Evolutionary conservation across 176 grass and related monocot species (phyloP).

Genomic region (Musa beccarii): DNA sequence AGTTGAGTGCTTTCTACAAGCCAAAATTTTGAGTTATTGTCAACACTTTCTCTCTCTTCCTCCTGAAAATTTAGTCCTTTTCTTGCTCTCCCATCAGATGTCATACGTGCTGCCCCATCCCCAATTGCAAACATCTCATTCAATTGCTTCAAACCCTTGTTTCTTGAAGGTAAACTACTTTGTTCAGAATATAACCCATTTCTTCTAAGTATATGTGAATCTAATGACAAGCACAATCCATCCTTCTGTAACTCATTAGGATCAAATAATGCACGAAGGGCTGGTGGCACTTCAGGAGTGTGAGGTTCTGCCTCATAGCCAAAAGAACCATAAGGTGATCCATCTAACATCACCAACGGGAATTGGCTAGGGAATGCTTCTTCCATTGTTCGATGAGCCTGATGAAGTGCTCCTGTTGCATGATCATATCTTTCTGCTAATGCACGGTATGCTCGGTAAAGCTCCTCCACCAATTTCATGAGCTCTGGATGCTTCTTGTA

Average conservation of each 20-base stretch:
- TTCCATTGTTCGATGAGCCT: constrained; percentile 76
- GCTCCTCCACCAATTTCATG: constrained; percentile 89
- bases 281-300: too few relatives aligned
- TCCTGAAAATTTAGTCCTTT: too few relatives aligned
- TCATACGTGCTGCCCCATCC: constrained; percentile 26
- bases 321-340: constrained; percentile 32
- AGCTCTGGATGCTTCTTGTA: constrained; percentile 93
- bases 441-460: constrained; percentile 75
- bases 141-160: constrained; percentile 48
- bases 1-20: too few relatives aligned
- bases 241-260: too few relatives aligned
- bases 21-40: too few relatives aligned
- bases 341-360: constrained; percentile 41
- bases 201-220: too few relatives aligned
- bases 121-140: constrained; percentile 33
- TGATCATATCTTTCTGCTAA: constrained; percentile 81
- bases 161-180: constrained; percentile 30
- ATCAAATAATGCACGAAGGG: too few relatives aligned
- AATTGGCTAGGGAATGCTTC: constrained; percentile 82
- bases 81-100: constrained; percentile 43
- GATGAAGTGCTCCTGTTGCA: constrained; percentile 58
- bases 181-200: constrained; percentile 58
- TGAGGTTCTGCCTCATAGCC: constrained; percentile 36
- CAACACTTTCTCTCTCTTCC: too few relatives aligned
- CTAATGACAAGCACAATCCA: too few relatives aligned